Conservation (phyloP, 1,139 yeast genomes). For the Ogataea hybrid region DNA sequence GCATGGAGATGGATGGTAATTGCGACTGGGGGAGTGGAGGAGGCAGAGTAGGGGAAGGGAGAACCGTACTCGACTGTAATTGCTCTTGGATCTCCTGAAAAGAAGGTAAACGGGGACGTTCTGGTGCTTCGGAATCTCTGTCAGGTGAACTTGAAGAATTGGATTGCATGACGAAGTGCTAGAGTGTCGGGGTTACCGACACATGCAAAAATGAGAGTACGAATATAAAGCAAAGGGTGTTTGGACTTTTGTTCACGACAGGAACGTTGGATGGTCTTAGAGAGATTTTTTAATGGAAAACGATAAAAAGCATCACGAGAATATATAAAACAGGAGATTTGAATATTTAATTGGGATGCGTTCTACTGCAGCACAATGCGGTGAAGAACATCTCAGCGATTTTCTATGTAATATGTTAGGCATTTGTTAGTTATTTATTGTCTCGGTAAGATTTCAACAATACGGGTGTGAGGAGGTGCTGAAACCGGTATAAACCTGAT, state of each 20-base stretch:
- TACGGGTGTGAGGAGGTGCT: conserved; percentile 4
- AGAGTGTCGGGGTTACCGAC: conserved; percentile 6
- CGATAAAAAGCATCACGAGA: conserved; percentile 3
- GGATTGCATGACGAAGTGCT: conserved; percentile 4
- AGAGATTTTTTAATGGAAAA: background rate
- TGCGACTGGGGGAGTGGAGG: conserved; percentile 3
- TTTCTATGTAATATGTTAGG: conserved; percentile 3
- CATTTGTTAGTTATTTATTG: background rate
- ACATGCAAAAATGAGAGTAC: conserved; percentile 1
- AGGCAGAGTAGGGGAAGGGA: background rate
- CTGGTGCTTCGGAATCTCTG: conserved; percentile 1
- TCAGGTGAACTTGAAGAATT: background rate
- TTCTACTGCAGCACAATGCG: conserved; percentile 3
- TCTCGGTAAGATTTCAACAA: conserved; percentile 6
- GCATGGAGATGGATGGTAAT: conserved; percentile 9
- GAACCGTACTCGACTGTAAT: background rate
- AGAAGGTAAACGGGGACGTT: conserved; percentile 8
- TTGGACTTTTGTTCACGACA: background rate
- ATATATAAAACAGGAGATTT: conserved; percentile 1
- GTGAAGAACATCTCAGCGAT: conserved; percentile 4
- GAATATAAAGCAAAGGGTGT: background rate
- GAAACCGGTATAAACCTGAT: conserved; percentile 2
- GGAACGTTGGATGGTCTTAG: background rate
- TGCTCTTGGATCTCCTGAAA: conserved; percentile 10
- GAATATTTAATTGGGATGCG: background rate